Evolutionary conservation across 371 early-diverging fungal genomes (phyloP).

Genomic region (Mucor circinelloides): DNA sequence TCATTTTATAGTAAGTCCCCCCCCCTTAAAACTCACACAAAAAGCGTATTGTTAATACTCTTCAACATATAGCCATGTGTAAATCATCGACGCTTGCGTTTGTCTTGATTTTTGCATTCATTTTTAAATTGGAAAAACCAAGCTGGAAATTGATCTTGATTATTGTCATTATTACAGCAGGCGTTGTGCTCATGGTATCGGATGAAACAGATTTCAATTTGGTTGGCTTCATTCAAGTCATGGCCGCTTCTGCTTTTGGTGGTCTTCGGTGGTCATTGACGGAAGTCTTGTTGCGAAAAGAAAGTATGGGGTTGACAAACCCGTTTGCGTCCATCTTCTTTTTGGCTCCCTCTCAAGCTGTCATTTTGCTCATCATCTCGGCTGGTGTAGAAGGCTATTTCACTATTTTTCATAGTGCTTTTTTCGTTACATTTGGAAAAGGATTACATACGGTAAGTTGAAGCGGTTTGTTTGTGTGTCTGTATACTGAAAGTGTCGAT

Average conservation of each 20-base stretch:
- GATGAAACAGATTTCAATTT: slow-evolving; percentile 77
- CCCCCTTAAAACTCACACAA: background rate
- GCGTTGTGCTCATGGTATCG: slow-evolving; percentile 86
- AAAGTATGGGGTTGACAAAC: slow-evolving; percentile 75
- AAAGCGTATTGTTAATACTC: background rate
- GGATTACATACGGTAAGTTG: slow-evolving; percentile 45
- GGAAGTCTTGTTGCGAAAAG: slow-evolving; percentile 81
- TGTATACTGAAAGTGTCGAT: background rate
- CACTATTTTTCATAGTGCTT: slow-evolving; percentile 55
- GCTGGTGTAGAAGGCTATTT: slow-evolving; percentile 64
- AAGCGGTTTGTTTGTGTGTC: background rate
- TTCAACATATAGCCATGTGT: slow-evolving; percentile 73
- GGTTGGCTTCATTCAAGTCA: slow-evolving; percentile 65
- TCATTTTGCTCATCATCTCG: slow-evolving; percentile 65
- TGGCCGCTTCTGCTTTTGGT: slow-evolving; percentile 80
- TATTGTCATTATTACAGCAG: slow-evolving; percentile 77
- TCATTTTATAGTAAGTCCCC: slow-evolving; percentile 79
- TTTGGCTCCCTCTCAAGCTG: slow-evolving; percentile 74
- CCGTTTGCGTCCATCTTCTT: slow-evolving; percentile 82
- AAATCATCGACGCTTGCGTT: slow-evolving; percentile 89
- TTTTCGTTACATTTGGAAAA: slow-evolving; percentile 43
- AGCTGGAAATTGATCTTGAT: slow-evolving; percentile 68
- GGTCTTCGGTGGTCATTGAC: slow-evolving; percentile 90
- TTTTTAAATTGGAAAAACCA: slow-evolving; percentile 81
- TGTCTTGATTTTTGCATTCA: slow-evolving; percentile 86